A percentile compares a stretch with the other conserved stretches of the same genome.
phyloP scores from a whole-genome alignment of 1,139 yeast species.

The Candida freyschussii region DNA sequence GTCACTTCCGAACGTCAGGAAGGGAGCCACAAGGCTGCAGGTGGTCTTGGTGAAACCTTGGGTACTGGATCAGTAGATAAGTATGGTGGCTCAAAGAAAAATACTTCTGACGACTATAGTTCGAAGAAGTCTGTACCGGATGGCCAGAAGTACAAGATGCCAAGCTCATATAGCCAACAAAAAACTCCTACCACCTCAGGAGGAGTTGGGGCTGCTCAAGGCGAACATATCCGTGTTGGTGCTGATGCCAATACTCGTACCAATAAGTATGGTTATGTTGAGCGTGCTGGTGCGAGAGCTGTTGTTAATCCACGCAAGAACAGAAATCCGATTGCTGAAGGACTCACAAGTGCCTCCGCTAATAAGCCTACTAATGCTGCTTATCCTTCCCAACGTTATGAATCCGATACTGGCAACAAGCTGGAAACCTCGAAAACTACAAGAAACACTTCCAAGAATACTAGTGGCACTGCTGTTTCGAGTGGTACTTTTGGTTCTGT shows the following conservation, averaged over 20 bases:
- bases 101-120: too few species aligned
- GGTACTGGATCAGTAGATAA: too few species aligned
- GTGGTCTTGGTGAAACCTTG: background rate
- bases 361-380: conserved; percentile 5
- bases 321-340: conserved; percentile 15
- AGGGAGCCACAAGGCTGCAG: background rate
- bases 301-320: conserved; percentile 10
- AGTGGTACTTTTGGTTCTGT: too few species aligned
- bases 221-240: background rate
- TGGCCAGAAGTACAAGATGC: too few species aligned
- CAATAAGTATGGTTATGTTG: conserved; percentile 1
- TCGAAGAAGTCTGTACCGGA: too few species aligned
- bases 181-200: background rate
- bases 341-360: conserved; percentile 1
- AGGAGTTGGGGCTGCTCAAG: background rate
- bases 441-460: background rate
- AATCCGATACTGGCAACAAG: conserved; percentile 6
- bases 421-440: too few species aligned
- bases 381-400: conserved; percentile 1
- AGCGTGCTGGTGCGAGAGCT: conserved; percentile 2
- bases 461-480: background rate
- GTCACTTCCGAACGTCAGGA: too few species aligned
- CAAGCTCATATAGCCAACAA: background rate
- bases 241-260: conserved; percentile 1
- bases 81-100: too few species aligned